Conservation (phyloP, 192 early-diverging fungal species). For the Coemansia sp. region DNA sequence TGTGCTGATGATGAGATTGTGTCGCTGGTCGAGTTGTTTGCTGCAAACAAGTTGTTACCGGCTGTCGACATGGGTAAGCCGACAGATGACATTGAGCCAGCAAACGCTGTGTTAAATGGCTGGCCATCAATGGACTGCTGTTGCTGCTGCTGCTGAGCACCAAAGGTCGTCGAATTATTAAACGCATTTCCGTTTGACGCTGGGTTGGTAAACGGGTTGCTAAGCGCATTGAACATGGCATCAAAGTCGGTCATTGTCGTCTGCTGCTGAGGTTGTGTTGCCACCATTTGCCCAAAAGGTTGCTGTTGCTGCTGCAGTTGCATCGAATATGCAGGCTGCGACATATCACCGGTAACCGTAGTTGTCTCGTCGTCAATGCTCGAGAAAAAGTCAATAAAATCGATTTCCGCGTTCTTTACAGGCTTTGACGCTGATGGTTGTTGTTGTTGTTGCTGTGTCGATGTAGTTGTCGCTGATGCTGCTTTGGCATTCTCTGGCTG, state of each 20-base stretch:
- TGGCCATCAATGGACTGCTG: conserved; percentile 7
- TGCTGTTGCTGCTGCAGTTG: conserved; percentile 9
- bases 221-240: conserved; percentile 10
- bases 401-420: conserved; percentile 17
- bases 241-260: conserved; percentile 5
- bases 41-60: conserved; percentile 2
- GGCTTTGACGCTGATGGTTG: conserved; percentile 3
- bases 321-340: background rate
- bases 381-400: conserved; percentile 58
- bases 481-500: background rate
- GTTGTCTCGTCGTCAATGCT: conserved; percentile 48
- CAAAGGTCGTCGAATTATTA: background rate
- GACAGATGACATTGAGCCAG: conserved; percentile 10
- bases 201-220: conserved; percentile 5
- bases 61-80: background rate
- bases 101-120: conserved; percentile 22
- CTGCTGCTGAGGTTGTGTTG: conserved; percentile 1
- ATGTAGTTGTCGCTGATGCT: background rate
- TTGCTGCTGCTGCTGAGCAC: conserved; percentile 10
- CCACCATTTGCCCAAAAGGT: background rate
- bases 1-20: background rate
- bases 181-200: conserved; percentile 5
- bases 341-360: background rate
- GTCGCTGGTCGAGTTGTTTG: conserved; percentile 2
- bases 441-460: background rate